Evolutionary conservation across 768 basidiomycete genomes (phyloP).

Genomic region (Phaeotremella fagi): DNA sequence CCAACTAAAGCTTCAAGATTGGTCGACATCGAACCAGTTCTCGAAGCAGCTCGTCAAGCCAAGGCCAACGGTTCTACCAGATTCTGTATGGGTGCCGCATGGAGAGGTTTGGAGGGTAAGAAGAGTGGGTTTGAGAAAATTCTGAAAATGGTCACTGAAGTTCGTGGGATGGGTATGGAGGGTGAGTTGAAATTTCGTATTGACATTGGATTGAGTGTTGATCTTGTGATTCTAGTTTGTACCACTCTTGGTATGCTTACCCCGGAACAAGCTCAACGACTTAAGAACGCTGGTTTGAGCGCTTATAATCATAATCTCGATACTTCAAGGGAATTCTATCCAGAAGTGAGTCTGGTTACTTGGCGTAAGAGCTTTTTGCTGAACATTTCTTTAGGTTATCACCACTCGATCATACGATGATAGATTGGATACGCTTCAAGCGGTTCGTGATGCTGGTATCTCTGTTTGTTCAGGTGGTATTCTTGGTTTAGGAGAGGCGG

Average conservation of each 20-base stretch:
- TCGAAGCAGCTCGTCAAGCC: constrained; percentile 86
- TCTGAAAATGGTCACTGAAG: constrained; percentile 72
- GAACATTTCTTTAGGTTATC: constrained; percentile 63
- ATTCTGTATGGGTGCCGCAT: constrained; percentile 99
- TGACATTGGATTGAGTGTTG: neutral
- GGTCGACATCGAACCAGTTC: constrained; percentile 82
- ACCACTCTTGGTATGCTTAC: constrained; percentile 96
- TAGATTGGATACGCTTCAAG: constrained; percentile 77
- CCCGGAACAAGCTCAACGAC: constrained; percentile 80
- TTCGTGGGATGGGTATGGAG: constrained; percentile 94
- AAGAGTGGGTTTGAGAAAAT: constrained; percentile 93
- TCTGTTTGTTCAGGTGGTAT: constrained; percentile 97
- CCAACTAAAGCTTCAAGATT: constrained; percentile 81
- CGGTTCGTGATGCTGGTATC: constrained; percentile 90
- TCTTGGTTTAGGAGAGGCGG: constrained; percentile 85
- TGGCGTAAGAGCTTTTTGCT: too few relatives aligned
- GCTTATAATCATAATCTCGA: constrained; percentile 99
- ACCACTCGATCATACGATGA: constrained; percentile 93
- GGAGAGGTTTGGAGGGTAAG: constrained; percentile 87
- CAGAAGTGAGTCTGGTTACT: constrained; percentile 69
- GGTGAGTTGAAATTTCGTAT: constrained; percentile 41
- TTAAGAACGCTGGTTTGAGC: constrained; percentile 93
- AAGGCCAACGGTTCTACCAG: constrained; percentile 95
- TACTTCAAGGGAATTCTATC: constrained; percentile 95
- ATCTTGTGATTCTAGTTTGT: constrained; percentile 58